Percentiles rank a stretch among this genome's conserved stretches.
phyloP scores from a whole-genome alignment of 495 filamentous ascomycete genomes.

The Neurospora tetraspora region DNA sequence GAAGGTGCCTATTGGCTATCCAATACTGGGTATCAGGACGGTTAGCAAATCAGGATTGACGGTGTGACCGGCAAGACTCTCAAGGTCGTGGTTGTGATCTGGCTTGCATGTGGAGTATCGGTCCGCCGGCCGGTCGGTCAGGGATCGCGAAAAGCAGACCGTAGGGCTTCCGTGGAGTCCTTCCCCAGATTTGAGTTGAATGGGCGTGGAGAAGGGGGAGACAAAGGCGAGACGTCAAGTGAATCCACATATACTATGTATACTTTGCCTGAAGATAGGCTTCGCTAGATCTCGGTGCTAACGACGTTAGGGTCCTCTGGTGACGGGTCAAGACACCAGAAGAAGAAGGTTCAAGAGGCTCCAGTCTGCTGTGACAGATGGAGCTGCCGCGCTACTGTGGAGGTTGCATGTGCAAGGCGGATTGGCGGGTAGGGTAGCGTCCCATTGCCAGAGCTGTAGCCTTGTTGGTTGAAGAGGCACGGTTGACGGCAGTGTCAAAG shows the following conservation, averaged over 20 bases:
- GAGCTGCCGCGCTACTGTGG: background rate
- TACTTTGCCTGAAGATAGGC: background rate
- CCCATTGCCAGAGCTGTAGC: background rate
- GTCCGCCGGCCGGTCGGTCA: conserved; percentile 25
- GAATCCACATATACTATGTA: background rate
- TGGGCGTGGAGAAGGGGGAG: background rate
- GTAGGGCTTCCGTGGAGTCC: background rate
- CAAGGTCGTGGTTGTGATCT: conserved; percentile 23
- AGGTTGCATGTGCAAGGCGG: background rate
- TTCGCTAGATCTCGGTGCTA: background rate
- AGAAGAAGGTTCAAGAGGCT: background rate
- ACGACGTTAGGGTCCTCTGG: background rate
- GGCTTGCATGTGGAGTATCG: conserved; percentile 30
- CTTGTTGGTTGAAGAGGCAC: background rate
- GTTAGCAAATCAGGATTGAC: conserved; percentile 14
- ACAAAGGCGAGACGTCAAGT: background rate
- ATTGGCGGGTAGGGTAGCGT: background rate
- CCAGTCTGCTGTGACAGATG: background rate
- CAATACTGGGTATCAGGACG: background rate
- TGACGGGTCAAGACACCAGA: background rate
- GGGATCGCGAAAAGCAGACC: too few relatives aligned
- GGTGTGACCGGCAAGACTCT: background rate
- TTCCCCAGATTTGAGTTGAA: background rate
- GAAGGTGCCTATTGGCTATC: conserved; percentile 12
- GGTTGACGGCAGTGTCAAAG: background rate